A percentile compares a stretch with the other conserved stretches of the same genome.
Conservation (phyloP, 495 filamentous ascomycete genomes). For the Xylaria curta region DNA sequence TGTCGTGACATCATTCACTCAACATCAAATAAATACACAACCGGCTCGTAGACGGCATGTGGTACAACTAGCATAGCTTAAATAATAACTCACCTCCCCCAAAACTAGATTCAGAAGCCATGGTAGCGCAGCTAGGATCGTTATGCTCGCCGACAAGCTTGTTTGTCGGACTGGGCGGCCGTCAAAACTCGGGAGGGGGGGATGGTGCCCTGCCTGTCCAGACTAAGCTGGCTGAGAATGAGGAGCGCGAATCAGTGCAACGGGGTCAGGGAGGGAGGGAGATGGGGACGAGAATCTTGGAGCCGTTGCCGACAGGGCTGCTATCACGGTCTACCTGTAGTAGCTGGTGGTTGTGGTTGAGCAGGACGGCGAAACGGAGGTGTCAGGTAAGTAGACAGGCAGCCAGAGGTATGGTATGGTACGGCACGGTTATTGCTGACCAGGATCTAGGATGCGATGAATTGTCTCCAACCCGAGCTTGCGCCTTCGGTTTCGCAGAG, state of each 20-base stretch:
- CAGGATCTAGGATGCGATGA: constrained; percentile 16
- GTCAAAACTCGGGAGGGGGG: constrained; percentile 20
- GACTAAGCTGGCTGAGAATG: constrained; percentile 9
- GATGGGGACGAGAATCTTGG: background rate
- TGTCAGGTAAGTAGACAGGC: background rate
- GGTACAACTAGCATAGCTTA: background rate
- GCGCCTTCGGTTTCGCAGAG: constrained; percentile 25
- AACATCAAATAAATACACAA: background rate
- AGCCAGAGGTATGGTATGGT: background rate
- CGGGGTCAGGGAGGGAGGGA: background rate
- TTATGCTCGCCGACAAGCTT: constrained; percentile 26
- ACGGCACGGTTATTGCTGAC: background rate
- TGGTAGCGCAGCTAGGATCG: constrained; percentile 41
- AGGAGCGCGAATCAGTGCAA: constrained; percentile 1
- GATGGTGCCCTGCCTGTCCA: constrained; percentile 19
- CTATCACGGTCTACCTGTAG: constrained; percentile 1
- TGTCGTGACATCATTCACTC: constrained; percentile 6
- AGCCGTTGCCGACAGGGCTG: constrained; percentile 10
- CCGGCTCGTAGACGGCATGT: background rate
- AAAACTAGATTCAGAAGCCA: constrained; percentile 40
- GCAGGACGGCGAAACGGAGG: background rate
- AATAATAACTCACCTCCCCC: constrained; percentile 39
- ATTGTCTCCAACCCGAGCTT: constrained; percentile 28
- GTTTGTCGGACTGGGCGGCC: constrained; percentile 35
- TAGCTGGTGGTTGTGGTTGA: constrained; percentile 7